Conservation (phyloP, 768 basidiomycete genomes). For the Auricularia heimuer region DNA sequence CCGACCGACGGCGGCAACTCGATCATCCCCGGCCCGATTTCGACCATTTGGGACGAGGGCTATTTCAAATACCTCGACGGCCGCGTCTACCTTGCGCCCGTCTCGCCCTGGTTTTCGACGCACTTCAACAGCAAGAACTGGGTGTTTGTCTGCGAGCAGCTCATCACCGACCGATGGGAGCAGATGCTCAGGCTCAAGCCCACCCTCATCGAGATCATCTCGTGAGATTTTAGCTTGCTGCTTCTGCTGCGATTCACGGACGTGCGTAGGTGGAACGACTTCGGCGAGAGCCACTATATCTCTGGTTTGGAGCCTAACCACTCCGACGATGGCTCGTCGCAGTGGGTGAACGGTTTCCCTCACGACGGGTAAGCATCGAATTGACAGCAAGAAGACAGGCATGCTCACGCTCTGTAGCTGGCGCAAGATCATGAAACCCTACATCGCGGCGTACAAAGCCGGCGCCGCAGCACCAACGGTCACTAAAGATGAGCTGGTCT, state of each 20-base stretch:
- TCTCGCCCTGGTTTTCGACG: conserved; percentile 1
- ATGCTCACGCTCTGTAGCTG: background rate
- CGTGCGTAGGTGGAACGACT: background rate
- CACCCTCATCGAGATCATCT: background rate
- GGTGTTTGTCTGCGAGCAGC: conserved; percentile 2
- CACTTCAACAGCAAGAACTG: conserved; percentile 4
- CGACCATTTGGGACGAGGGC: too few species aligned
- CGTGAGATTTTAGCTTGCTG: background rate
- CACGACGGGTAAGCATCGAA: background rate
- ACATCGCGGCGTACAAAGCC: conserved; percentile 1
- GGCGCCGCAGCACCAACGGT: background rate
- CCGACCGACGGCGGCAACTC: conserved; percentile 2
- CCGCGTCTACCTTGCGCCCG: background rate
- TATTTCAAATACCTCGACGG: background rate
- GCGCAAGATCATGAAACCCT: background rate
- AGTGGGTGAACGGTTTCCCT: background rate
- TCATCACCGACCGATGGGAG: conserved; percentile 1
- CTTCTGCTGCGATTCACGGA: background rate
- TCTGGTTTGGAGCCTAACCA: background rate
- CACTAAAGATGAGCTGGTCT: background rate
- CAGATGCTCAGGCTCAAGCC: background rate
- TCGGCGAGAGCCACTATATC: background rate
- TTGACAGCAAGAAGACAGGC: too few species aligned
- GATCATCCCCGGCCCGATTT: background rate
- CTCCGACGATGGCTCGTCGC: background rate